Percentiles rank a stretch among this genome's conserved stretches.
Evolutionary conservation across 495 filamentous ascomycete genomes (phyloP).

Genomic region (Penicillium malachiteum): DNA sequence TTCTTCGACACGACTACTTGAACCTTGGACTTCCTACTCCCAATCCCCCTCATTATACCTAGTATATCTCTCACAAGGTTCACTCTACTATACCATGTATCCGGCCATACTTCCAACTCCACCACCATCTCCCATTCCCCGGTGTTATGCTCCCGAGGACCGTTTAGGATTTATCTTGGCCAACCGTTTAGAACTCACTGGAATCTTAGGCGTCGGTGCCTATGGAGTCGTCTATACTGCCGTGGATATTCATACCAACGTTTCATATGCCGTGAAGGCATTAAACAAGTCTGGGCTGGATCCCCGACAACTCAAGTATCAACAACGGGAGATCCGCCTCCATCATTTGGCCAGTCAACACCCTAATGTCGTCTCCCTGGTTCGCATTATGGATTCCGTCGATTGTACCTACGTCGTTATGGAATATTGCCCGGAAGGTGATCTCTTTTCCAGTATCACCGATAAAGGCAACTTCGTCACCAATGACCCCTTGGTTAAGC

Average conservation of each 20-base stretch:
- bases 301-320: slow-evolving; percentile 81
- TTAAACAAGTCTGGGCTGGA: slow-evolving; percentile 92
- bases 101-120: slow-evolving; percentile 60
- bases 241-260: slow-evolving; percentile 78
- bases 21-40: background rate
- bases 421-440: slow-evolving; percentile 96
- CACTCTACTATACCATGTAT: slow-evolving; percentile 34
- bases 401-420: slow-evolving; percentile 97
- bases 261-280: slow-evolving; percentile 92
- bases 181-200: slow-evolving; percentile 75
- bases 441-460: slow-evolving; percentile 96
- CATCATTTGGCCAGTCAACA: slow-evolving; percentile 88
- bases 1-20: background rate
- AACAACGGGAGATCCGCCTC: slow-evolving; percentile 87
- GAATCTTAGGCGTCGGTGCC: slow-evolving; percentile 87
- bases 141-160: slow-evolving; percentile 66
- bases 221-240: slow-evolving; percentile 97
- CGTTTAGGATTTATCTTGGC: slow-evolving; percentile 82
- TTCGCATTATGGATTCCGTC: slow-evolving; percentile 87
- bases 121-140: slow-evolving; percentile 53
- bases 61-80: background rate
- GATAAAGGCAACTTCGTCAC: slow-evolving; percentile 89
- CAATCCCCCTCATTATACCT: background rate
- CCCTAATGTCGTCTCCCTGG: slow-evolving; percentile 88
- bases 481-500: slow-evolving; percentile 85